phyloP scores from a whole-genome alignment of 2,329 filamentous ascomycete species.

The Lecanicillium sp. region DNA sequence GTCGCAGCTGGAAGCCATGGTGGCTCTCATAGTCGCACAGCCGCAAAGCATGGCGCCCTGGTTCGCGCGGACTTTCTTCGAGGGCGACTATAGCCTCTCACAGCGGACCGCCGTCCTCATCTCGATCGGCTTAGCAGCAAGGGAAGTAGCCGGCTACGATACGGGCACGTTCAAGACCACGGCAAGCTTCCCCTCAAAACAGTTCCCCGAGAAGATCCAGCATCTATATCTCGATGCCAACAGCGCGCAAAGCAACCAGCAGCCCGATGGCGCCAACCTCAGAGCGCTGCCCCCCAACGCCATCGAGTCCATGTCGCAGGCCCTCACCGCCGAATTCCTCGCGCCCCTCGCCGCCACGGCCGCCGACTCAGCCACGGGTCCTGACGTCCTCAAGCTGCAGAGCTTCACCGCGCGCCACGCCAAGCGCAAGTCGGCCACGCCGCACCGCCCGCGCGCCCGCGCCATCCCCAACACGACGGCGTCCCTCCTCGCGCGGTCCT shows the following conservation, averaged over 20 bases:
- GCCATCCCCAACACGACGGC: conserved; percentile 72
- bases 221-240: conserved; percentile 53
- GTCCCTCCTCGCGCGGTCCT: conserved; percentile 64
- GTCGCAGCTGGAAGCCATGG: conserved; percentile 70
- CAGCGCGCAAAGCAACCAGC: conserved; percentile 18
- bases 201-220: conserved; percentile 68
- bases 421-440: conserved; percentile 27
- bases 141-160: conserved; percentile 77
- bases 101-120: conserved; percentile 80
- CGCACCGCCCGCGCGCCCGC: conserved; percentile 37
- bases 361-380: conserved; percentile 72
- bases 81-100: conserved; percentile 82
- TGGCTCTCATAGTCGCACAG: conserved; percentile 71
- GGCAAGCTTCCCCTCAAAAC: conserved; percentile 71
- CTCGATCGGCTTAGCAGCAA: conserved; percentile 71
- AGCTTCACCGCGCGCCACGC: conserved; percentile 69
- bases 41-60: conserved; percentile 74
- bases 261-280: conserved; percentile 30
- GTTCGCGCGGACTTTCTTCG: conserved; percentile 81
- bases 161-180: conserved; percentile 44
- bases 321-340: conserved; percentile 66
- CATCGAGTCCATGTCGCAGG: conserved; percentile 61
- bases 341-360: conserved; percentile 75
- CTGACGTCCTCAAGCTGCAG: conserved; percentile 78
- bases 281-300: conserved; percentile 51